Evolutionary conservation across 1,284 basidiomycete species (phyloP).

Genomic region (Moniliella sp.): DNA sequence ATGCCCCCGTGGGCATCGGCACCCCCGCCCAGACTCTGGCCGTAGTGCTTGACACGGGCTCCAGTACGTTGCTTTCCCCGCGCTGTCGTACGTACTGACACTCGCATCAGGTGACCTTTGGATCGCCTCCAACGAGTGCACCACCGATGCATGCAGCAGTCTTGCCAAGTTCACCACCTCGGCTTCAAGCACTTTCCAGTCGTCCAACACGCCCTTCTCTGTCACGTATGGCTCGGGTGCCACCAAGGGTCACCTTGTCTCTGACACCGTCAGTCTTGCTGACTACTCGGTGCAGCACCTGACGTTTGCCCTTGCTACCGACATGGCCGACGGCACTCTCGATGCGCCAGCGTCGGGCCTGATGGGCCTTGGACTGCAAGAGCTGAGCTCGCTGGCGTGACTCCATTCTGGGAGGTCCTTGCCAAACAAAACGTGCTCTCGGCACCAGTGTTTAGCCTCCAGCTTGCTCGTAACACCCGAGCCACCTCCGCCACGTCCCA

Average conservation of each 20-base stretch:
- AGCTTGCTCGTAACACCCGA: constrained; percentile 24
- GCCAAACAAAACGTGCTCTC: constrained; percentile 38
- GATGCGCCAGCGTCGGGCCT: constrained; percentile 36
- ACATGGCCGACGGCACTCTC: constrained; percentile 25
- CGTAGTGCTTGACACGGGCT: constrained; percentile 48
- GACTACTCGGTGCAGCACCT: constrained; percentile 33
- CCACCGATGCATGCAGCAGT: constrained; percentile 34
- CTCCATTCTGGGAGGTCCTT: constrained; percentile 52
- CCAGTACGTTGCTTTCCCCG: no score
- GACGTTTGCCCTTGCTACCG: constrained; percentile 30
- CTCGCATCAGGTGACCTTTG: constrained; percentile 65
- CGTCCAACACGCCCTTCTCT: constrained; percentile 39
- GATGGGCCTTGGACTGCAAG: constrained; percentile 35
- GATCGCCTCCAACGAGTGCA: constrained; percentile 46
- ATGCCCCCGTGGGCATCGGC: constrained; percentile 25
- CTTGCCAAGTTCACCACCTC: constrained; percentile 17
- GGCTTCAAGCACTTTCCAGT: constrained; percentile 14
- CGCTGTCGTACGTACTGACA: no score
- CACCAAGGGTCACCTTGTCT: constrained; percentile 48
- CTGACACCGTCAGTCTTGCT: constrained; percentile 39
- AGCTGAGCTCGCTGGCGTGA: constrained; percentile 35
- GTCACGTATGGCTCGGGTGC: constrained; percentile 64
- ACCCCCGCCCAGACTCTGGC: constrained; percentile 38
- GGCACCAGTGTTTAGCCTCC: constrained; percentile 34
- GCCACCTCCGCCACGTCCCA: constrained; percentile 1